These are phyloP conservation scores for Naganishia albida DNA, from an alignment of 1,284 basidiomycete species.

Conservation along the genomic window DNA sequence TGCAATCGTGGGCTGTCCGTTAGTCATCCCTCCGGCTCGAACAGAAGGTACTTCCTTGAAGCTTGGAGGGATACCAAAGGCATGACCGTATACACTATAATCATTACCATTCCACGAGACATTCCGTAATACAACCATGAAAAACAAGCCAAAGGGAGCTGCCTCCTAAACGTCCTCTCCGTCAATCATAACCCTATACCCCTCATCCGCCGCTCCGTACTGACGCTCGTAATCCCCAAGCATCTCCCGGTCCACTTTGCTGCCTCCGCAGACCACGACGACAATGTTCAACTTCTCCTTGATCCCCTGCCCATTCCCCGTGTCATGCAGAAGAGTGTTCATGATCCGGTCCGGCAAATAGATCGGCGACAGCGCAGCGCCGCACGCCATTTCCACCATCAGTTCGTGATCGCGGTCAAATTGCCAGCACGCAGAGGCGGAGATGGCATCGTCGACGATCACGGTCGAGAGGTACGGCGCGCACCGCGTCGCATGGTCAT, in stretches of 20 bases:
- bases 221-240: slow-evolving; percentile 17
- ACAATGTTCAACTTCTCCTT: slow-evolving; percentile 36
- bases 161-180: background rate
- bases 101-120: background rate
- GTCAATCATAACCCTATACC: slow-evolving; percentile 15
- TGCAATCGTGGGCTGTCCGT: no score
- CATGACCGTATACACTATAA: background rate
- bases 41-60: no score
- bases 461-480: slow-evolving; percentile 32
- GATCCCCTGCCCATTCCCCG: background rate
- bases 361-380: slow-evolving; percentile 36
- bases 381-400: slow-evolving; percentile 44
- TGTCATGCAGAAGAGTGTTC: slow-evolving; percentile 7
- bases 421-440: slow-evolving; percentile 37
- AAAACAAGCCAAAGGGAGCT: background rate
- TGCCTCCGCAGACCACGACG: slow-evolving; percentile 45
- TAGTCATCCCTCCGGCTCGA: no score
- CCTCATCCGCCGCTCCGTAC: slow-evolving; percentile 25
- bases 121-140: background rate
- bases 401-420: slow-evolving; percentile 34
- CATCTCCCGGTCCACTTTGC: slow-evolving; percentile 27
- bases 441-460: slow-evolving; percentile 39
- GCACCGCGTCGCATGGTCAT: slow-evolving; percentile 14
- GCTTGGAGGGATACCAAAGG: no score
- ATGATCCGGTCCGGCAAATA: slow-evolving; percentile 35